Base-by-base conservation (phyloP, 139 green algal genomes). In the Mesostigma viride region DNA sequence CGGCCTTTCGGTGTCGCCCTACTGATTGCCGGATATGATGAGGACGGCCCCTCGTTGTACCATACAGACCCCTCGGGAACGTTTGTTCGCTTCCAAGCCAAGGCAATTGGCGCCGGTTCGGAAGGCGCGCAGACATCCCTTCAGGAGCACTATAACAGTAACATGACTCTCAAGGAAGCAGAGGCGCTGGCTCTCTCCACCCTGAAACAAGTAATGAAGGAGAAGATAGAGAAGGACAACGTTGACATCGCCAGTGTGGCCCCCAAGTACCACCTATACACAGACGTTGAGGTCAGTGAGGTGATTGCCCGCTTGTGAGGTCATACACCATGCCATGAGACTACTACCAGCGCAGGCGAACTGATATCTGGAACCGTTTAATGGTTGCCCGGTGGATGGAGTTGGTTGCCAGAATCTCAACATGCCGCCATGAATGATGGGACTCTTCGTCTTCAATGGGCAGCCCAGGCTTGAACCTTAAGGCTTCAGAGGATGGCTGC, bases 201-300 rank as follows among this genome's bases (percentile, higher is more conserved):
- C 1, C 81, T 99, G 14, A 98, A 98, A 74, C 85, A 92, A 58
- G 94, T 99, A 46, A 98, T 98, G 91, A 91, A 98, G 77, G 93
- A 98, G 79, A 98, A 98, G 88, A 90, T 97, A 70, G 70, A 53
- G n/a, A 26, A 80, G 5, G 95, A 85, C 1, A 99, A 99, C 77
- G 93, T 99, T 58, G 91, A 98, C 75, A 95, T 99, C 34, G 87
- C 89, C 0, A 76, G 64, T 0, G 84, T 99, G 31, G 85, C 87
- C 2, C 90, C 89, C 35, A 85, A 78, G 24, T 99, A 91, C 78
- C 84, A 96, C 72, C 64, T 97, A 48, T 96, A 95, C 81, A 88
- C 71, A 0, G 59, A 81, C 11, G 77, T 82, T 20, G 87, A 98
- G 82, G 81, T 99, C 27, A 76, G 96, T 69, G 88, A 77, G 20